Evolutionary conservation across 2,329 filamentous ascomycete genomes (phyloP), one percentile per base, ranked within the genome.

Genomic region (Ceratocystiopsis brevicomis): DNA sequence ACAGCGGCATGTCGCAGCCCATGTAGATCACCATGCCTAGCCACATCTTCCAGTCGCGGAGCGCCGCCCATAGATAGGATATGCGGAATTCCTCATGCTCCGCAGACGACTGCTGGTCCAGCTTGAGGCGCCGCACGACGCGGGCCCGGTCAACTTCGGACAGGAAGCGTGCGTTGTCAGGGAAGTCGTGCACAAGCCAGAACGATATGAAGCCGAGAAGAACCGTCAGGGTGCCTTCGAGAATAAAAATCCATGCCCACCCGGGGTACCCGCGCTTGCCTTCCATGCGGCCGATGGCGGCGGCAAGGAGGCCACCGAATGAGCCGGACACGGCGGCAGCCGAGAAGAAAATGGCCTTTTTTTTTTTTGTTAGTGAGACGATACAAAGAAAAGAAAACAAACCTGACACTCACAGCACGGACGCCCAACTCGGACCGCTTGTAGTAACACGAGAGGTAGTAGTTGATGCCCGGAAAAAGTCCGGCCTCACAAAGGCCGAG

Each of bases 381-480:
- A 11, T 6, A 30, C 2, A 11, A 30, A 30, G 8, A 30, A 11
- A 6, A 11, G 10, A 30, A 8, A 11, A 46, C n/a, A n/a, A n/a
- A n/a, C n/a, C n/a, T n/a, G n/a, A n/a, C n/a, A 46, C 50, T 41
- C n/a, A 54, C 52, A 1, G 59, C 74, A 30, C 82, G 71, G 10
- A 83, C 68, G 37, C 81, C 81, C 42, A 87, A 79, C 51, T 90
- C 83, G 1, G 69, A 71, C 10, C 81, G 67, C 55, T 73, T 80
- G 54, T 87, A 90, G 81, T 81, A 88, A 54, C 78, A 84, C 0
- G 74, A 79, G 0, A 87, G 66, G 53, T 84, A 84, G 61, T 75
- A 59, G 61, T 74, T 60, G 61, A 81, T 71, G 4, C 74, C 74
- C 0, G 81, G 81, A 53, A 83, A 85, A 0, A 88, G 65, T 8